Evolutionary conservation across 495 filamentous ascomycete species (phyloP), one percentile per base, ranked within the genome.

Genomic region (Trichoderma parareesei): DNA sequence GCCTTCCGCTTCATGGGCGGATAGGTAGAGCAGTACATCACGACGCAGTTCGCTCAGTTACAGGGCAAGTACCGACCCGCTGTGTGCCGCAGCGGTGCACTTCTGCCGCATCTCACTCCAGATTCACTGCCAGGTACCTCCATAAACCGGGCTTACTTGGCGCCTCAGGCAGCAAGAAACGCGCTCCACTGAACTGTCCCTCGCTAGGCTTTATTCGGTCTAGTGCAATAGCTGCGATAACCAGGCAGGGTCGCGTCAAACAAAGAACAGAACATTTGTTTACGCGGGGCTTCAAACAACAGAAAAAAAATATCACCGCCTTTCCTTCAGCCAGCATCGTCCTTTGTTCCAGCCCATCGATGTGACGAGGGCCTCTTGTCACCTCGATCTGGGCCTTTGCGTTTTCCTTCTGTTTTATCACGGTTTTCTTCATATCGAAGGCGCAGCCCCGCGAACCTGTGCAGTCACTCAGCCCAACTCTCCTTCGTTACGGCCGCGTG

Each of bases 231-330:
- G 16, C 16, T 4, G 44, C 40, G 44, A 57, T 35, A 11, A 27
- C 53, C 16, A 57, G 27, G 27, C 27, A n/a, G n/a, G 53, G 53
- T 57, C 53, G 53, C 53, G 53, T 57, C 53, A 57, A 57, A 57
- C 53, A 57, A 57, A 57, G 53, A 27, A 37, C 37, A 20, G 53
- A 33, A 27, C 37, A 57, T 57, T 57, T 57, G 53, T 57, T 57
- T 57, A 57, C 53, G 53, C 53, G 53, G 53, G 53, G 53, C 53
- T 57, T 18, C 48, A 55, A 55, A 33, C 53, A 57, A 37, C 53
- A 57, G 3, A 9, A 57, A 57, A 57, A 57, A 48, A 57, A 35
- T 57, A 57, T 57, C 53, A 57, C 20, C 53, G 53, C 53, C 53
- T 13, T 35, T 5, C 27, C 27, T 27, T 27, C 27, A 27, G 11